Evolutionary conservation across 2,329 filamentous ascomycete genomes (phyloP).

Genomic region (Pleurostoma richardsiae): DNA sequence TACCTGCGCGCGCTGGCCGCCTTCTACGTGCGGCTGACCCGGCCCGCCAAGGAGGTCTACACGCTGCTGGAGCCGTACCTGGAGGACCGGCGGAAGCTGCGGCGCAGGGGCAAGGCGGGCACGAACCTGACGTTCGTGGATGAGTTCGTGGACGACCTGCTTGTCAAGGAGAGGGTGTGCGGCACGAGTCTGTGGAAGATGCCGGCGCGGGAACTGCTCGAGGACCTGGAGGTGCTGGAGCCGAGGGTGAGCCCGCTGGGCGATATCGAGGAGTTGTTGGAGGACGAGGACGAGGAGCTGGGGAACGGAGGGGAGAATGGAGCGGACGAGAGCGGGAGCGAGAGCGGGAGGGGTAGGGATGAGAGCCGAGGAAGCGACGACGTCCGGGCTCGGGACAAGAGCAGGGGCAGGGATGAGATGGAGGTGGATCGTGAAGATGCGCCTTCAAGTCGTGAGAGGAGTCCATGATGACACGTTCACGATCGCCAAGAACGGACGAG

Average conservation of each 20-base stretch:
- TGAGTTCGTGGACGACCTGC: slow-evolving; percentile 86
- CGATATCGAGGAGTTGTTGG: slow-evolving; percentile 68
- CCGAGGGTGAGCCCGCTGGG: slow-evolving; percentile 79
- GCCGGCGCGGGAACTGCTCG: slow-evolving; percentile 73
- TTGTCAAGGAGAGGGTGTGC: slow-evolving; percentile 85
- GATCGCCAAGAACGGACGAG: no score
- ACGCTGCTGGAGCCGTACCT: slow-evolving; percentile 75
- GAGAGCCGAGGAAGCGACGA: slow-evolving; percentile 10
- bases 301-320: slow-evolving; percentile 23
- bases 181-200: slow-evolving; percentile 91
- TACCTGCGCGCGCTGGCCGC: slow-evolving; percentile 86
- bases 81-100: slow-evolving; percentile 77
- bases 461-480: slow-evolving; percentile 1
- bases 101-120: slow-evolving; percentile 67
- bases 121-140: slow-evolving; percentile 79
- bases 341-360: slow-evolving; percentile 11
- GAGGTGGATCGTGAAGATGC: slow-evolving; percentile 21
- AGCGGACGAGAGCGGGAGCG: slow-evolving; percentile 12
- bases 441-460: slow-evolving; percentile 3
- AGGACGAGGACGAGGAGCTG: slow-evolving; percentile 49
- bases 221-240: slow-evolving; percentile 85
- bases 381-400: slow-evolving; percentile 12
- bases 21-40: slow-evolving; percentile 90
- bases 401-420: slow-evolving; percentile 36
- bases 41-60: slow-evolving; percentile 78